Percentiles rank a stretch among this genome's conserved stretches.
These are phyloP conservation scores for Neurospora africana DNA, from an alignment of 495 filamentous ascomycete genomes.

Conservation along the genomic window DNA sequence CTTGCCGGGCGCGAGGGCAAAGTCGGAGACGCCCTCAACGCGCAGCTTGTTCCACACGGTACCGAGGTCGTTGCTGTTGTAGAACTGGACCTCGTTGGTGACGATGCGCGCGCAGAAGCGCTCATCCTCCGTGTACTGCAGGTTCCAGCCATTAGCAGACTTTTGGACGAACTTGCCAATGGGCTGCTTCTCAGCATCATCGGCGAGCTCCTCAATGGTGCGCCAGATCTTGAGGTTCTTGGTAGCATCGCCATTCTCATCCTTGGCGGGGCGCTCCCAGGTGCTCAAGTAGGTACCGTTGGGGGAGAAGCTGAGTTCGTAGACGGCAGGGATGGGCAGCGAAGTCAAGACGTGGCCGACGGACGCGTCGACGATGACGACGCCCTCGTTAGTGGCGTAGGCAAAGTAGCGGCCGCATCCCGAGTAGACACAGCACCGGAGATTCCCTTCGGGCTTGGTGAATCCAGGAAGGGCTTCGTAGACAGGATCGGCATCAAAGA, in stretches of 20 bases:
- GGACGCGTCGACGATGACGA: constrained; percentile 73
- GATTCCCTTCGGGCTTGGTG: constrained; percentile 80
- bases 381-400: constrained; percentile 82
- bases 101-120: constrained; percentile 82
- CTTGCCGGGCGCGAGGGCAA: constrained; percentile 80
- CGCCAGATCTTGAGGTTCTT: constrained; percentile 98
- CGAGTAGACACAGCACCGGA: constrained; percentile 89
- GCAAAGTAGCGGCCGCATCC: constrained; percentile 92
- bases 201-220: constrained; percentile 48
- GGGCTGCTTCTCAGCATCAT: constrained; percentile 53
- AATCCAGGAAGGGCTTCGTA: constrained; percentile 83
- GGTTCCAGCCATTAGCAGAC: constrained; percentile 88
- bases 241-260: constrained; percentile 79
- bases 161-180: constrained; percentile 90
- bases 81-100: constrained; percentile 96
- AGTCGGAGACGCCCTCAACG: constrained; percentile 82
- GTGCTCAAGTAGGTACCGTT: constrained; percentile 87
- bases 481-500: constrained; percentile 79
- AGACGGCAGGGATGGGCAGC: constrained; percentile 70
- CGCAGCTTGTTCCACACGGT: constrained; percentile 92
- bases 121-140: constrained; percentile 94
- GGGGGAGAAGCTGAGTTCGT: constrained; percentile 89
- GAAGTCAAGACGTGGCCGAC: constrained; percentile 65
- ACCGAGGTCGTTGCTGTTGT: constrained; percentile 69
- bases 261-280: constrained; percentile 88